Evolutionary conservation across 2,329 filamentous ascomycete genomes (phyloP), one percentile per base, ranked within the genome.

Genomic region (Helotiales sp.): DNA sequence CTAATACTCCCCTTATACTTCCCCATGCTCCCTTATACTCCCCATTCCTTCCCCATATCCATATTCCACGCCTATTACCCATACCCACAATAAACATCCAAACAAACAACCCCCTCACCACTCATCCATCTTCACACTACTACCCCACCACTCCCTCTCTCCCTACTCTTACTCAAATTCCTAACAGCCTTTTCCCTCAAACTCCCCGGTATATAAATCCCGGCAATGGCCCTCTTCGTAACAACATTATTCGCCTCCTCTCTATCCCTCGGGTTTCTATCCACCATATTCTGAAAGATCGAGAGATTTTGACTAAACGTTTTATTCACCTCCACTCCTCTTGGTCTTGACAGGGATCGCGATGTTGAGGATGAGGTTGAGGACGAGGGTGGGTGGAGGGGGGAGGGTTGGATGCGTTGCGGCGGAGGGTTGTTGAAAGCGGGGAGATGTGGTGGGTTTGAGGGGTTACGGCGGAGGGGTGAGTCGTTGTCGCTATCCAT

Each of bases 161-260:
- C 48, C 31, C 61, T 49, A 51, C 58, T 59, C 27, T 19, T 54
- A 55, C 57, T 63, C n/a, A 58, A 52, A 53, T 50, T 60, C 50
- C 61, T 55, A 1, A 63, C 59, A 53, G 61, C 61, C 49, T 61
- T 54, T 19, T 63, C 61, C 30, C 61, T 57, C 54, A 63, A 49
- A 53, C 59, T 61, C 2, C 61, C 57, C 4, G 62, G 59, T 6
- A 63, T 60, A 27, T 52, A 59, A 17, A 63, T 63, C 17, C 62
- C 59, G 27, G 49, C 53, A 36, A 58, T 58, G 1, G 62, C 59
- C 13, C 62, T 33, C 33, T 56, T 47, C 12, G 57, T 62, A 2
- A 63, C 62, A 19, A 62, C 59, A 25, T 50, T 57, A 1, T 31
- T 51, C 2, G 59, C 59, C 19, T 40, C 22, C 0, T 33, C 25